A percentile compares a stretch with the other conserved stretches of the same genome.
Conservation (phyloP, 805 yeast species). For the Sungouiozyma intestinalis region DNA sequence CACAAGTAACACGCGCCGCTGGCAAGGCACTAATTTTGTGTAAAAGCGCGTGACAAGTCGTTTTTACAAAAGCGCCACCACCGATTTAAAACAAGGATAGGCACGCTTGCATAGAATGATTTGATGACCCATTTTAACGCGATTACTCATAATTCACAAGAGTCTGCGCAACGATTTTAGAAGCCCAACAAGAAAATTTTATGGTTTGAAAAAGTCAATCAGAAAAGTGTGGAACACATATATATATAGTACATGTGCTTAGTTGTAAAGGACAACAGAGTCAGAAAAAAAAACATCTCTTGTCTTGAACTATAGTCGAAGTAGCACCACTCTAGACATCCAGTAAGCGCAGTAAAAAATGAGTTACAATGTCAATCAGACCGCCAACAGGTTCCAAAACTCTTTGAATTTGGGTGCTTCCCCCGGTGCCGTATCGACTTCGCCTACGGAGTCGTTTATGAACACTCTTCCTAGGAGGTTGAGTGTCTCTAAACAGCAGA, state of each 20-base stretch:
- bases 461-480: conserved; percentile 37
- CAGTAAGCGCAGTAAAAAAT: neutral
- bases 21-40: neutral
- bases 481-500: conserved; percentile 40
- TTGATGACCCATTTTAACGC: no score
- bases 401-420: conserved; percentile 42
- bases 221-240: neutral
- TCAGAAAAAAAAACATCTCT: neutral
- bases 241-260: no score
- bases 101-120: neutral
- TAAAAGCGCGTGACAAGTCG: neutral
- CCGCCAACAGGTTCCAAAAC: conserved; percentile 40
- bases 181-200: neutral
- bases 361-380: neutral
- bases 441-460: conserved; percentile 68
- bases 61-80: neutral
- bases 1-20: no score
- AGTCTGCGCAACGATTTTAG: neutral
- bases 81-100: neutral
- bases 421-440: conserved; percentile 68
- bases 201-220: neutral
- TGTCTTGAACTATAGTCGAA: no score
- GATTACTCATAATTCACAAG: neutral
- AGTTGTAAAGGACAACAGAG: no score
- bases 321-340: no score